Percentiles rank a stretch among this genome's conserved stretches.
phyloP scores from a whole-genome alignment of 140 eudicot genomes.

The Oenanthe javanica region DNA sequence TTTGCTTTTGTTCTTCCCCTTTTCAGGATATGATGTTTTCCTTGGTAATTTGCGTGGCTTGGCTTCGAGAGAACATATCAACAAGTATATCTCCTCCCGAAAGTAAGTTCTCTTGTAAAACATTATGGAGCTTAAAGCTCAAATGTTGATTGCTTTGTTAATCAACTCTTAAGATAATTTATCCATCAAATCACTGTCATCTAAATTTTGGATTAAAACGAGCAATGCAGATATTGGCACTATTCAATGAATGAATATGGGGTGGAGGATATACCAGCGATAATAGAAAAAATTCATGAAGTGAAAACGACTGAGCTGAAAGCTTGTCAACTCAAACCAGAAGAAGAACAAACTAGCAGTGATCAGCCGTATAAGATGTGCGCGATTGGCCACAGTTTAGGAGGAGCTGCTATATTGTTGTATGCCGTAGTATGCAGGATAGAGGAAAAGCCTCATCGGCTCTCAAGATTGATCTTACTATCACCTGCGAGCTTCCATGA shows the following conservation, averaged over 20 bases:
- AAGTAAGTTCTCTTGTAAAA: conserved; percentile 55
- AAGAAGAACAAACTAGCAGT: conserved; percentile 28
- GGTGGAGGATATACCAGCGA: conserved; percentile 46
- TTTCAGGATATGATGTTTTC: conserved; percentile 79
- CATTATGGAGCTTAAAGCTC: neutral
- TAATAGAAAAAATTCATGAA: conserved; percentile 52
- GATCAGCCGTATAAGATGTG: conserved; percentile 75
- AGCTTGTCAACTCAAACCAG: conserved; percentile 13
- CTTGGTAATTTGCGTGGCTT: conserved; percentile 93
- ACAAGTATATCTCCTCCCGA: conserved; percentile 70
- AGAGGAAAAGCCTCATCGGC: conserved; percentile 59
- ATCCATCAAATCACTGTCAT: neutral
- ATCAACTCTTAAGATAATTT: neutral
- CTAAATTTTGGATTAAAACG: neutral
- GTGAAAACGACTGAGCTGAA: conserved; percentile 38
- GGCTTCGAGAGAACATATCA: conserved; percentile 80
- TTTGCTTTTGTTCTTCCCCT: conserved; percentile 4
- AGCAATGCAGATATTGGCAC: conserved; percentile 29
- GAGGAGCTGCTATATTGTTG: conserved; percentile 84
- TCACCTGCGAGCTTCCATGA: conserved; percentile 95
- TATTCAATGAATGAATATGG: conserved; percentile 61
- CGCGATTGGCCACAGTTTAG: conserved; percentile 79
- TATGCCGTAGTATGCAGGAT: conserved; percentile 56
- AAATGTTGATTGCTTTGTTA: neutral
- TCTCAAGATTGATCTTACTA: conserved; percentile 64